These are phyloP conservation scores for Metschnikowia dekortorum DNA, from an alignment of 805 yeast genomes.

Conservation along the genomic window DNA sequence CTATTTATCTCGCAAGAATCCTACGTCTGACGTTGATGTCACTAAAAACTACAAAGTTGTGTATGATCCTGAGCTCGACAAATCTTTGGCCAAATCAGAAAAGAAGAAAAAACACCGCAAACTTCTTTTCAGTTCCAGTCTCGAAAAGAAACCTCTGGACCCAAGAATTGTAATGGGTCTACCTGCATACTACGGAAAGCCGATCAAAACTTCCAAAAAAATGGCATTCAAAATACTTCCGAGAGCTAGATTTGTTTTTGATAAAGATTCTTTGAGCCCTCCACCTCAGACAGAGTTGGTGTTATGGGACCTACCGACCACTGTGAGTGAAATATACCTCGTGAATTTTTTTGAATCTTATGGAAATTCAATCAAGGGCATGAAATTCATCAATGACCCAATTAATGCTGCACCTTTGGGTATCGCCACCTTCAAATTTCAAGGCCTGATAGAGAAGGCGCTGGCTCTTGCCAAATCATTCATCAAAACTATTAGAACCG, in stretches of 20 bases:
- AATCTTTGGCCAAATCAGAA: constrained; percentile 28
- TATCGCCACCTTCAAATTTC: constrained; percentile 58
- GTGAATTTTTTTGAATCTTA: constrained; percentile 52
- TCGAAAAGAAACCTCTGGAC: constrained; percentile 25
- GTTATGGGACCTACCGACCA: constrained; percentile 59
- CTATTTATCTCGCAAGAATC: constrained; percentile 11
- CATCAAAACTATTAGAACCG: constrained; percentile 20
- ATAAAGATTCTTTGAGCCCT: constrained; percentile 69
- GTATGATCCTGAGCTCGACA: constrained; percentile 47
- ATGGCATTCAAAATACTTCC: constrained; percentile 42
- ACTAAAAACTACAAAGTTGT: constrained; percentile 39
- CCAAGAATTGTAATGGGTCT: constrained; percentile 33
- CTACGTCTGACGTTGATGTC: constrained; percentile 7
- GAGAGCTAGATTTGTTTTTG: constrained; percentile 47
- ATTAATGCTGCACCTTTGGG: constrained; percentile 77
- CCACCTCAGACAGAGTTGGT: constrained; percentile 69
- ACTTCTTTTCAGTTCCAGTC: constrained; percentile 32
- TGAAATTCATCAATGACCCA: constrained; percentile 63
- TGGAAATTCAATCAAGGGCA: constrained; percentile 57
- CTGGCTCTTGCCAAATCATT: constrained; percentile 32
- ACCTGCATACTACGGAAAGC: constrained; percentile 31
- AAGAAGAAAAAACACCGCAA: constrained; percentile 33
- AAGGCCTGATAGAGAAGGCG: constrained; percentile 48
- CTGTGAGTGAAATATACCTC: constrained; percentile 44
- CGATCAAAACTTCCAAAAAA: constrained; percentile 36